These are phyloP conservation scores for Colletotrichum shisoi DNA, from an alignment of 2,329 filamentous ascomycete species.

Conservation along the genomic window DNA sequence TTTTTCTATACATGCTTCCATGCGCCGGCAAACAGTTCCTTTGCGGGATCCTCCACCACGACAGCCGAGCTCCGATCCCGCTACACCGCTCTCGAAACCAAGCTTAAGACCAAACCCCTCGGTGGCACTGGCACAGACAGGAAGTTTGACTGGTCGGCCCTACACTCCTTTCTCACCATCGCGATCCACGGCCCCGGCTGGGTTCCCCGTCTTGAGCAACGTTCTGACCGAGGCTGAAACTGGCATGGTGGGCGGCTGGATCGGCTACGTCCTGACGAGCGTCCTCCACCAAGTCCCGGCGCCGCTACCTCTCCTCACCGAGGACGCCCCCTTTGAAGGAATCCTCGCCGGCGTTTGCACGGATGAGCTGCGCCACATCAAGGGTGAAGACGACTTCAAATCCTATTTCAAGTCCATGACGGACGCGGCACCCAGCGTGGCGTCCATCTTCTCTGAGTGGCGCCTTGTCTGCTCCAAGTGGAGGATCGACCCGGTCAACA, in stretches of 20 bases:
- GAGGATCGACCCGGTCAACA: conserved; percentile 22
- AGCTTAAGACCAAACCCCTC: conserved; percentile 5
- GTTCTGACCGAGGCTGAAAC: conserved; percentile 14
- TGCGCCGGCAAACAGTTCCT: not conserved
- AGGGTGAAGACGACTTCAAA: conserved; percentile 3
- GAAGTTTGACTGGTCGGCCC: conserved; percentile 29
- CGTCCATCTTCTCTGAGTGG: conserved; percentile 24
- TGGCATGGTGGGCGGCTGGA: not conserved
- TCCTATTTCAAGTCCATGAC: conserved; percentile 22
- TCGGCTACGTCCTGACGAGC: conserved; percentile 5
- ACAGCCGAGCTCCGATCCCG: not conserved
- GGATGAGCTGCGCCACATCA: conserved; percentile 16
- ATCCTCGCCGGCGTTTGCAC: conserved; percentile 24
- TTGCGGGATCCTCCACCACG: not conserved
- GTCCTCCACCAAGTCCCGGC: conserved; percentile 1
- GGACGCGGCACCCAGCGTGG: conserved; percentile 26
- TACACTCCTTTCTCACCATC: not conserved
- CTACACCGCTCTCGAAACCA: conserved; percentile 7
- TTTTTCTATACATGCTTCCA: conserved; percentile 23
- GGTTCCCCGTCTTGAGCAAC: conserved; percentile 10
- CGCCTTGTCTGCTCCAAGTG: conserved; percentile 27
- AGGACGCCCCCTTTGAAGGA: conserved; percentile 13
- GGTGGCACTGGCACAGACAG: not conserved
- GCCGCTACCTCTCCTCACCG: conserved; percentile 5
- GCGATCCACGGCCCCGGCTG: conserved; percentile 8